Evolutionary conservation across 257 asterid genomes (phyloP), one percentile per base, ranked within the genome.

Genomic region (Gentiana dahurica): DNA sequence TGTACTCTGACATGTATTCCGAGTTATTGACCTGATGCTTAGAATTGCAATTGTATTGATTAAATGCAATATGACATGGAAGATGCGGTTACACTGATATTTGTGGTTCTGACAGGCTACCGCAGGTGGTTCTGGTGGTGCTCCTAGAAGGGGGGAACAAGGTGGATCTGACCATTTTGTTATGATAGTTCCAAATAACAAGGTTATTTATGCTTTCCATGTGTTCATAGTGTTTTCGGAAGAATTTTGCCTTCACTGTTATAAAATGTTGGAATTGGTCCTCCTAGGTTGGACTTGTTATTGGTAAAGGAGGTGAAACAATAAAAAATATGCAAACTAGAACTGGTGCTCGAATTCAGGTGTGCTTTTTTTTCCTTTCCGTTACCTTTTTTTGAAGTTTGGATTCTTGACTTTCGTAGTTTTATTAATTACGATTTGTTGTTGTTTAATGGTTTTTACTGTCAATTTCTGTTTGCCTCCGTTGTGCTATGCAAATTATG

Each of bases 231-330:
- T 3, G 43, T 0, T 38, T 6, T 13, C 47, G 2, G 3, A 11
- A 24, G 37, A 8, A 37, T 5, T 54, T 49, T 39, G 6, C 13
- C 1, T 52, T 9, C 1, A 5, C 12, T 50, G 15, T 51, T 43
- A 35, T 1, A 60, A 54, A 51, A 36, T 11, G 9, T 54, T 32
- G 53, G 3, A 24, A 33, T 36, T 36, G 11, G 43, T 39, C 24
- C n/a, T 56, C 68, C 44, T 70, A 89, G 97, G 98, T 90, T 53
- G 98, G 98, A 33, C 98, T 90, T 71, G 96, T 90, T 48, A 90
- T 90, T 75, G 98, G 98, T 34, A 90, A 90, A 78, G 96, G 98
- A 45, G 98, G 98, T 15, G 98, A 90, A 75, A 87, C 96, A 67
- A 87, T 90, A 60, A 90, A 82, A 64, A 84, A 56, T 65, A 90